Evolutionary conservation across 495 filamentous ascomycete species (phyloP).

Genomic region (Xylaria longipes): DNA sequence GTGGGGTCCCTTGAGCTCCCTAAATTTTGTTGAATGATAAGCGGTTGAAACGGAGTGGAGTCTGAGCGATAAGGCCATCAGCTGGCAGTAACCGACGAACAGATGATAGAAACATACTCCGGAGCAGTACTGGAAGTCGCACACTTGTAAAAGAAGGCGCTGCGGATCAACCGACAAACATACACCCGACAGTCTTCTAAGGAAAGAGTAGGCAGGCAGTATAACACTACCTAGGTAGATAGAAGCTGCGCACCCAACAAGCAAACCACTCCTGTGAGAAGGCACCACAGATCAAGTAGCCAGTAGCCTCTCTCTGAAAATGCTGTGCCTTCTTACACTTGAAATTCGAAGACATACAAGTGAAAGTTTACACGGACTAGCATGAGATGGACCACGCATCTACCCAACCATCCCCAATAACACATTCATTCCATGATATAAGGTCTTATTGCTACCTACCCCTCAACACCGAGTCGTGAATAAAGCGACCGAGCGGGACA

Average conservation of each 20-base stretch:
- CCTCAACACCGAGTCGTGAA: not conserved
- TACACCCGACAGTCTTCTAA: not conserved
- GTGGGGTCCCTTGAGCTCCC: not conserved
- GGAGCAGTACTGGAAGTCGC: not conserved
- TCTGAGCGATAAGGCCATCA: not conserved
- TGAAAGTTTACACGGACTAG: not conserved
- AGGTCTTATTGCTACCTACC: not conserved
- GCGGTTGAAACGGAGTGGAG: not conserved
- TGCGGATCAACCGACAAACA: not conserved
- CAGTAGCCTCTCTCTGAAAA: not conserved
- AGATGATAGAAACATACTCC: not conserved
- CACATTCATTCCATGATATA: not conserved
- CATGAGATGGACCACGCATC: not conserved
- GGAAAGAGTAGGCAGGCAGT: not conserved
- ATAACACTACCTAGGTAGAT: not conserved
- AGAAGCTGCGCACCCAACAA: not conserved
- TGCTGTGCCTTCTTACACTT: not conserved
- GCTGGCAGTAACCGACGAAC: not conserved
- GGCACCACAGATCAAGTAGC: not conserved
- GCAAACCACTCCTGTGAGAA: not conserved
- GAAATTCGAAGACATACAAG: not conserved
- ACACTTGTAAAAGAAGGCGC: not conserved
- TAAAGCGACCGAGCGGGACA: not conserved
- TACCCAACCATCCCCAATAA: not conserved
- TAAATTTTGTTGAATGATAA: constrained; percentile 25